Evolutionary conservation across 2,329 filamentous ascomycete species (phyloP), one percentile per base, ranked within the genome.

Genomic region (Chaetomiaceae sp.): DNA sequence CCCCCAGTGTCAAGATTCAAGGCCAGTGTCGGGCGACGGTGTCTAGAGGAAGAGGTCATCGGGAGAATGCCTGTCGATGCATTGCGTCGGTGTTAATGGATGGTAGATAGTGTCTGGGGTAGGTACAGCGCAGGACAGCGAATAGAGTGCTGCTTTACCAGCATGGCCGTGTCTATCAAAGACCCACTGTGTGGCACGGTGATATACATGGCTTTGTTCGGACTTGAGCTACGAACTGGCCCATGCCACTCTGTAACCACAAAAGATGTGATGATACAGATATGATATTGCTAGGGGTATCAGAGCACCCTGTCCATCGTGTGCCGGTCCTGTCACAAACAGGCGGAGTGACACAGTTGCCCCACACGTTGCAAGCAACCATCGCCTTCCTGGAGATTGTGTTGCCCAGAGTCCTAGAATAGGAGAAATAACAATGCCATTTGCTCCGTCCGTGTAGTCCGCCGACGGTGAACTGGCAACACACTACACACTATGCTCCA

Each of bases 81-180:
- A 34, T 29, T 26, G 10, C 14, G 4, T 9, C 3, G 27, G 45
- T 27, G 35, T 42, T 27, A 26, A 27, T 32, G 5, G 9, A 17
- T 19, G 11, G 24, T 5, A 24, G 41, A 10, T 26, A 42, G 17
- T 22, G 38, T 20, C 9, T 9, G 22, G 26, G 22, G 8, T 27
- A 33, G 29, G 7, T 34, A 38, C 12, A 47, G n/a, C 24, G 38
- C 38, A 37, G 20, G 43, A 36, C 18, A 34, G 45, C 19, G 27
- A 27, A 39, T 42, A 38, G 45, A 47, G 17, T 29, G 27, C 36
- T 38, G 39, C 39, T 47, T 22, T 27, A 29, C 12, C 18, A 46
- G 38, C 26, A 35, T n/a, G 45, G 27, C 22, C 26, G 19, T 6
- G 18, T n/a, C 4, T 35, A n/a, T n/a, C n/a, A n/a, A n/a, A n/a